Evolutionary conservation across 2,329 filamentous ascomycete species (phyloP).

Genomic region (Neoarthrinium moseri): DNA sequence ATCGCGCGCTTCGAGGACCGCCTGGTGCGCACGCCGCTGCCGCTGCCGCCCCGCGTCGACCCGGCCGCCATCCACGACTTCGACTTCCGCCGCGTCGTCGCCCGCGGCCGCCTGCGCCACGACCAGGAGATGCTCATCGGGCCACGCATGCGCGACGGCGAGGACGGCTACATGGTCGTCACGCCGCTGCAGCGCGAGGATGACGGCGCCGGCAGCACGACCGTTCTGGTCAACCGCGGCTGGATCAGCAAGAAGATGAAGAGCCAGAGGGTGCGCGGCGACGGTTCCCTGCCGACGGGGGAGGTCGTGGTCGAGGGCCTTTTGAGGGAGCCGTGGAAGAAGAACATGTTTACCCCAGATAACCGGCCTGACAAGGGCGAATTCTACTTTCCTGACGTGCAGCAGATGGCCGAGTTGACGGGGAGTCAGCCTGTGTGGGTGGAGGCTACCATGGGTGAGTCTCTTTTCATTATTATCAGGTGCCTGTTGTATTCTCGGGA

Average conservation of each 20-base stretch:
- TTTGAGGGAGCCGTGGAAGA: constrained; percentile 87
- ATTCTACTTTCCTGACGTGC: constrained; percentile 94
- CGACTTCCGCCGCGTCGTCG: constrained; percentile 79
- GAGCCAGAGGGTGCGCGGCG: constrained; percentile 61
- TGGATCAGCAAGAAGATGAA: constrained; percentile 83
- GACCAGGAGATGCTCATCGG: constrained; percentile 97
- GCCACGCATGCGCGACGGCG: constrained; percentile 82
- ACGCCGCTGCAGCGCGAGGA: constrained; percentile 79
- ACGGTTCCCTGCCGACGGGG: constrained; percentile 64
- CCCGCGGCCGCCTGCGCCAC: constrained; percentile 73
- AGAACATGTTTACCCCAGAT: constrained; percentile 94
- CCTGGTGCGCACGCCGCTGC: constrained; percentile 79
- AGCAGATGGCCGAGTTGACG: constrained; percentile 81
- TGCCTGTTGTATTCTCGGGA: too few relatives aligned
- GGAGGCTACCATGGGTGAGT: constrained; percentile 87
- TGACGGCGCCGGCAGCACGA: constrained; percentile 48
- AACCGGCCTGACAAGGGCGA: constrained; percentile 80
- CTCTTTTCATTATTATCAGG: constrained; percentile 1
- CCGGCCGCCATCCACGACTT: constrained; percentile 81
- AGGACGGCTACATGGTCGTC: constrained; percentile 87
- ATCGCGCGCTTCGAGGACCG: constrained; percentile 92
- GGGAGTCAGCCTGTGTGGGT: constrained; percentile 91
- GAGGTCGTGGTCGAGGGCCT: constrained; percentile 81
- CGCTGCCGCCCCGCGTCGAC: constrained; percentile 80
- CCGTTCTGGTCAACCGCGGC: constrained; percentile 83